These are phyloP conservation scores for Neofusicoccum ribis DNA, from an alignment of 2,329 filamentous ascomycete genomes.

Conservation along the genomic window DNA sequence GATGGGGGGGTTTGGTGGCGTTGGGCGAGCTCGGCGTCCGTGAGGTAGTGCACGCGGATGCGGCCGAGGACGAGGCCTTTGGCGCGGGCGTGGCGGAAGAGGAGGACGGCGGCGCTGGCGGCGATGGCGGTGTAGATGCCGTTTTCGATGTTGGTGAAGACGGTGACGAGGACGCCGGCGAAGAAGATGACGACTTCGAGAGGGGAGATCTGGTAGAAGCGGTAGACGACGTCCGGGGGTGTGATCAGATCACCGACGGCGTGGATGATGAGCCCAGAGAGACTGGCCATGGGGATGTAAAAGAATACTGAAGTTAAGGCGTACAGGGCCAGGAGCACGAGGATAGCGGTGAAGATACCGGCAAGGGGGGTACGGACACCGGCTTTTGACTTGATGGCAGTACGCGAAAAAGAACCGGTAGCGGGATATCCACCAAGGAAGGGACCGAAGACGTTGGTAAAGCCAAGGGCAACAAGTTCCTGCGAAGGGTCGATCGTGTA, in stretches of 20 bases:
- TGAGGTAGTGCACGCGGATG: slow-evolving; percentile 23
- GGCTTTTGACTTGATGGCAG: slow-evolving; percentile 92
- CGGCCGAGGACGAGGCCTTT: slow-evolving; percentile 29
- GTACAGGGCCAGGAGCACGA: slow-evolving; percentile 86
- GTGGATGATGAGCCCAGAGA: slow-evolving; percentile 88
- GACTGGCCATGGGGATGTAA: slow-evolving; percentile 78
- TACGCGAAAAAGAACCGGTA: slow-evolving; percentile 90
- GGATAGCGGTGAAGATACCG: slow-evolving; percentile 77
- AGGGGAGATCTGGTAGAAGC: slow-evolving; percentile 89
- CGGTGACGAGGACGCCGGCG: slow-evolving; percentile 79
- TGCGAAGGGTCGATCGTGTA: slow-evolving; percentile 92
- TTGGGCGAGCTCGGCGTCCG: not conserved
- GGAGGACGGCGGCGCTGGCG: slow-evolving; percentile 71
- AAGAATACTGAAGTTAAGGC: slow-evolving; percentile 83
- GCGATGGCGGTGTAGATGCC: slow-evolving; percentile 84
- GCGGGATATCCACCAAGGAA: slow-evolving; percentile 87
- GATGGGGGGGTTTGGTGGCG: slow-evolving; percentile 35
- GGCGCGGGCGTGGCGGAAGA: slow-evolving; percentile 60
- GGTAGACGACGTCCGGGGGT: slow-evolving; percentile 81
- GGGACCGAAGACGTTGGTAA: slow-evolving; percentile 81
- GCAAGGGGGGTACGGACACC: slow-evolving; percentile 86
- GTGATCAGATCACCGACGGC: slow-evolving; percentile 89
- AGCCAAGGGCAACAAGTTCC: slow-evolving; percentile 87
- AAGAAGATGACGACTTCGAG: slow-evolving; percentile 89
- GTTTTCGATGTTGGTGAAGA: slow-evolving; percentile 82